Evolutionary conservation across 495 filamentous ascomycete genomes (phyloP).

Genomic region (Lophiostoma macrostomum): DNA sequence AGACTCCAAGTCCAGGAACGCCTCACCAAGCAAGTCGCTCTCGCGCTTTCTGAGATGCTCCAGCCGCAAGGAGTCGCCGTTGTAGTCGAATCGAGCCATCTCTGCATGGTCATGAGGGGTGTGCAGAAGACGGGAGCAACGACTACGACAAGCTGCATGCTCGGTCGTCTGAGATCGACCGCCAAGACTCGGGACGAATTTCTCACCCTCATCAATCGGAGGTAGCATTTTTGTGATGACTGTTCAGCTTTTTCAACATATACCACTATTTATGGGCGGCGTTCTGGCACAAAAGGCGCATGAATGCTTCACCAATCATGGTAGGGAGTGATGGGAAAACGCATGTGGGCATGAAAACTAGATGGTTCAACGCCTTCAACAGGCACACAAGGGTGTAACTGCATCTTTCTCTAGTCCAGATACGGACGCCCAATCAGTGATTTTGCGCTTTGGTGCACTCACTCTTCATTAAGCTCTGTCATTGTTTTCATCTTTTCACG

Average conservation of each 20-base stretch:
- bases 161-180: conserved; percentile 87
- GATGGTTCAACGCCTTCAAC: conserved; percentile 24
- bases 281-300: conserved; percentile 4
- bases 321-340: conserved; percentile 10
- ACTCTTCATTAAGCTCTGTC: no score
- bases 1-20: conserved; percentile 93
- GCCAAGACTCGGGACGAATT: conserved; percentile 96
- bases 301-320: conserved; percentile 25
- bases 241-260: background rate
- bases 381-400: conserved; percentile 11
- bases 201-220: conserved; percentile 70
- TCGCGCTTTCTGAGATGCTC: conserved; percentile 87
- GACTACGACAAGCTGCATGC: conserved; percentile 93
- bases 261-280: conserved; percentile 7
- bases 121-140: conserved; percentile 83
- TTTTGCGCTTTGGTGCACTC: no score
- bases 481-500: no score
- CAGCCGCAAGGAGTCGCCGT: conserved; percentile 94
- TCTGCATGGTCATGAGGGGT: conserved; percentile 98
- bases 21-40: conserved; percentile 91
- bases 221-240: conserved; percentile 3
- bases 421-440: no score
- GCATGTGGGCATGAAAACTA: conserved; percentile 4
- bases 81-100: conserved; percentile 93
- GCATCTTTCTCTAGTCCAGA: background rate